phyloP scores from a whole-genome alignment of 2,329 filamentous ascomycete species.

The Talaromyces sp. region DNA sequence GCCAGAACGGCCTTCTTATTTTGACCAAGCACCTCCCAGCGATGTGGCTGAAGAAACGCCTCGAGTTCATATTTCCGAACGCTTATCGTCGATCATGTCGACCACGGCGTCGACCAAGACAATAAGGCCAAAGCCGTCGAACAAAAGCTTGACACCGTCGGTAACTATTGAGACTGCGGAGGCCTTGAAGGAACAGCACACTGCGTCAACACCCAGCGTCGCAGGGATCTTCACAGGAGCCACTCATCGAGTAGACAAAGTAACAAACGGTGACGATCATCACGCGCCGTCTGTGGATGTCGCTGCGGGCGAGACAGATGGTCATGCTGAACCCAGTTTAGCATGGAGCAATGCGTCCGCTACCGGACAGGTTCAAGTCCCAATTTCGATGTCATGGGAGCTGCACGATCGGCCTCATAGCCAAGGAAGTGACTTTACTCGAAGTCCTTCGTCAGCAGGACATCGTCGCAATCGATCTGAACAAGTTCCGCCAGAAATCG shows the following conservation, averaged over 20 bases:
- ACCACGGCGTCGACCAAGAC: slow-evolving; percentile 45
- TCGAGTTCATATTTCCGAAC: slow-evolving; percentile 37
- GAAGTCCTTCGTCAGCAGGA: slow-evolving; percentile 11
- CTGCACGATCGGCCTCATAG: slow-evolving; percentile 16
- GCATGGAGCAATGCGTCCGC: slow-evolving; percentile 43
- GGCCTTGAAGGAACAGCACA: slow-evolving; percentile 20
- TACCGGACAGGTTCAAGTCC: slow-evolving; percentile 38
- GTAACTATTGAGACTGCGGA: not conserved
- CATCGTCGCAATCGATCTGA: slow-evolving; percentile 36
- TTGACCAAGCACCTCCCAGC: slow-evolving; percentile 21
- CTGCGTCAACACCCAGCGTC: slow-evolving; percentile 29
- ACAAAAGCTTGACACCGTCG: not conserved
- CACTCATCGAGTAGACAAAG: slow-evolving; percentile 33
- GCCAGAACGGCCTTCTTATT: slow-evolving; percentile 35
- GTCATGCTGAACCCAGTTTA: slow-evolving; percentile 39
- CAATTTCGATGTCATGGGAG: slow-evolving; percentile 30
- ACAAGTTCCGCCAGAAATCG: slow-evolving; percentile 28
- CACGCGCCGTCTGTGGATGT: slow-evolving; percentile 32
- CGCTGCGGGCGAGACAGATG: slow-evolving; percentile 31
- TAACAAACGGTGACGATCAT: slow-evolving; percentile 29
- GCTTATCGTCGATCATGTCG: slow-evolving; percentile 41
- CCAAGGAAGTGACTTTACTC: slow-evolving; percentile 3
- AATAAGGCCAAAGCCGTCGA: slow-evolving; percentile 32
- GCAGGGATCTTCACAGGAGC: slow-evolving; percentile 37
- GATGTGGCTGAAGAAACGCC: slow-evolving; percentile 10